Evolutionary conservation across 345 rosid genomes (phyloP).

Genomic region (Acer negundo): DNA sequence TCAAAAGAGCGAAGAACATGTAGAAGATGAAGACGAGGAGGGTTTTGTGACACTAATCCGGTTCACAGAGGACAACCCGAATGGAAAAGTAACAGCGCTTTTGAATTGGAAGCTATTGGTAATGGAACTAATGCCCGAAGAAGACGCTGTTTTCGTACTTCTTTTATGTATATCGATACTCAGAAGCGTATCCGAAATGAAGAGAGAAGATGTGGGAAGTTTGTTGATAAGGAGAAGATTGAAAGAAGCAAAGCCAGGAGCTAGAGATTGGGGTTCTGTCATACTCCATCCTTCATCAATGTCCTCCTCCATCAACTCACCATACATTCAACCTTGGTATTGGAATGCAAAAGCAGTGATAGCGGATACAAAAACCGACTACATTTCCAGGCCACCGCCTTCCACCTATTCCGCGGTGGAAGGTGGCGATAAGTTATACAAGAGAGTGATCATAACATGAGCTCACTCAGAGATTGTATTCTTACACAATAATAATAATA

Average conservation of each 20-base stretch:
- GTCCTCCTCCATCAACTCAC: conserved; percentile 32
- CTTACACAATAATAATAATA: background rate
- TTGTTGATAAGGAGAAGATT: conserved; percentile 63
- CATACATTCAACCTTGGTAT: conserved; percentile 71
- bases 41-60: conserved; percentile 66
- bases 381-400: conserved; percentile 45
- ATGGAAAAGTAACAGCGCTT: conserved; percentile 74
- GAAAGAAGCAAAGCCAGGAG: conserved; percentile 66
- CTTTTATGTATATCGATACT: conserved; percentile 65
- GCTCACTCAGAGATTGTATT: background rate
- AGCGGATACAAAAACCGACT: conserved; percentile 34
- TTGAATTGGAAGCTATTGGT: conserved; percentile 79
- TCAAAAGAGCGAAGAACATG: conserved; percentile 10
- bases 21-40: conserved; percentile 29
- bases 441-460: conserved; percentile 58
- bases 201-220: conserved; percentile 65
- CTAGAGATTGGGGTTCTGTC: conserved; percentile 86
- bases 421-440: conserved; percentile 77
- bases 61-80: conserved; percentile 56
- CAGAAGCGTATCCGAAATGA: conserved; percentile 65
- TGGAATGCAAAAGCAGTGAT: conserved; percentile 55
- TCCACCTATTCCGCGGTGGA: conserved; percentile 51
- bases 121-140: conserved; percentile 68
- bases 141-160: conserved; percentile 69
- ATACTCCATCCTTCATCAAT: conserved; percentile 42